These are phyloP conservation scores for Calonectria honghensis DNA, from an alignment of 2,329 filamentous ascomycete genomes.

Conservation along the genomic window DNA sequence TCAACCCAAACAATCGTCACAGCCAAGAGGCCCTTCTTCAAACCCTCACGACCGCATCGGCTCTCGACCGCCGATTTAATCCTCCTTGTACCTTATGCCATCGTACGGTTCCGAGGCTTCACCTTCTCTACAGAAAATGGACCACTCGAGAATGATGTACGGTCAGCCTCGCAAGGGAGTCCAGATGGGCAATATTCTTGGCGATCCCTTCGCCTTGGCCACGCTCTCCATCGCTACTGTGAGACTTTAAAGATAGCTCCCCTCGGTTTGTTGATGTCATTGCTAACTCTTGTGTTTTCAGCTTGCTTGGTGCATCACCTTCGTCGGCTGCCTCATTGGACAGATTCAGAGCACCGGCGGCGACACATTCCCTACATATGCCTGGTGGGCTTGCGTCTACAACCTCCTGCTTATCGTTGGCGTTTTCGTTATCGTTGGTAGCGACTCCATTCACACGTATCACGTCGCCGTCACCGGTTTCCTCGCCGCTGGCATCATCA, in stretches of 20 bases:
- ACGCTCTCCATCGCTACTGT: constrained; percentile 95
- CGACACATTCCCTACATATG: constrained; percentile 84
- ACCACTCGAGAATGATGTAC: constrained; percentile 76
- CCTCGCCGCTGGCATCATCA: constrained; percentile 86
- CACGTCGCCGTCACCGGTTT: constrained; percentile 94
- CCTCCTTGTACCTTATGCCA: constrained; percentile 76
- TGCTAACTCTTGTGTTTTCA: constrained; percentile 63
- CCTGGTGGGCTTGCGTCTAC: constrained; percentile 94
- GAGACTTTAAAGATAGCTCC: constrained; percentile 61
- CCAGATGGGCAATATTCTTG: constrained; percentile 91
- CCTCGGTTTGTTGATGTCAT: not conserved
- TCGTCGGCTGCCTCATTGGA: constrained; percentile 89
- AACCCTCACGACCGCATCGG: constrained; percentile 8
- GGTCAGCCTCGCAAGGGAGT: constrained; percentile 76
- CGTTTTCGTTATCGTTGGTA: constrained; percentile 87
- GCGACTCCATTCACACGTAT: constrained; percentile 90
- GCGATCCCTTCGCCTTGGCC: constrained; percentile 96
- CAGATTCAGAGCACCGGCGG: constrained; percentile 68
- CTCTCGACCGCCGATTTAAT: constrained; percentile 33
- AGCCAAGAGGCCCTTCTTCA: constrained; percentile 24
- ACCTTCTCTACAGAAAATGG: constrained; percentile 88
- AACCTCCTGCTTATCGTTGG: constrained; percentile 89
- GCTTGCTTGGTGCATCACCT: constrained; percentile 96
- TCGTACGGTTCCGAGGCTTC: constrained; percentile 83
- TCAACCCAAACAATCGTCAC: constrained; percentile 10